Evolutionary conservation across 2,329 filamentous ascomycete species (phyloP), one percentile per base, ranked within the genome.

Genomic region (Clonostachys chloroleuca): DNA sequence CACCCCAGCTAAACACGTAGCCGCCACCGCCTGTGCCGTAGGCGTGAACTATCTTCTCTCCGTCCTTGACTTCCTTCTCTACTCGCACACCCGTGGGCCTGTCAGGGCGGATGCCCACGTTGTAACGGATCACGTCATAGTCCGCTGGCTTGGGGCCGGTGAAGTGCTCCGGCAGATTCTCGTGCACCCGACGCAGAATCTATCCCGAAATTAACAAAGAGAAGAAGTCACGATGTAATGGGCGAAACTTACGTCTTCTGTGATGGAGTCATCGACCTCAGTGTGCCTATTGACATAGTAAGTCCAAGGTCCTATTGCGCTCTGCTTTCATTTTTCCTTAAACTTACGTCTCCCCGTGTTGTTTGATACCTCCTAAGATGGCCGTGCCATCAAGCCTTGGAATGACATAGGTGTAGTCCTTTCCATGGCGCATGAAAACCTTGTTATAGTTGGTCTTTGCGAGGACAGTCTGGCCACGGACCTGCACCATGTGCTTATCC

Each of bases 351-450:
- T 20, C 36, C 14, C 36, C 49, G 44, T 5, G 50, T 20, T 50
- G 44, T 33, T 51, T 52, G 7, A 55, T 48, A 2, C 53, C 53
- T 2, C 53, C 53, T 8, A 55, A 33, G 6, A 53, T 51, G 2
- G 47, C 49, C 5, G 53, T 55, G n/a, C 53, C 53, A 34, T 55
- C 52, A 2, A 45, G 45, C 7, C 53, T 16, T 1, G 47, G 49
- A 43, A 55, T 50, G 5, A 48, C 35, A 36, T 55, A 55, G 20
- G 50, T 52, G 34, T 55, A 55, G 34, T 48, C 40, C 5, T 48
- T 43, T 0, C 51, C 51, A 8, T 50, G 42, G 12, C 47, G 43
- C 12, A 52, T 49, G 35, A 47, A 50, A 24, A 46, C 45, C 5
- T 43, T 48, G 18, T 47, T 17, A 43, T 37, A 54, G 13, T 42